These are phyloP conservation scores for Setaria viridis DNA, from an alignment of 202 grass and related monocot species.

Conservation along the genomic window DNA sequence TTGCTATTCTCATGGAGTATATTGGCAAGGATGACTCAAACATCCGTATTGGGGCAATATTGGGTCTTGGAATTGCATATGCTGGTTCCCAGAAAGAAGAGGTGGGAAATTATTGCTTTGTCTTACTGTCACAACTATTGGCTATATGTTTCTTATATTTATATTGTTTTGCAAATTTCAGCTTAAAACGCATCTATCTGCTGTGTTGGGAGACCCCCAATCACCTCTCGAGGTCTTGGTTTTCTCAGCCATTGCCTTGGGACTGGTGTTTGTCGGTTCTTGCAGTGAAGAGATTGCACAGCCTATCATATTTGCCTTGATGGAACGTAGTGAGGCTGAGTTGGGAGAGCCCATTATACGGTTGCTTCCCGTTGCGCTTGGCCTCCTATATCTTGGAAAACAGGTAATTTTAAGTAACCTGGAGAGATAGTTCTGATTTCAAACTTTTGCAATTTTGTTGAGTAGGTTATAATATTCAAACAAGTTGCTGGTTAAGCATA, in stretches of 20 bases:
- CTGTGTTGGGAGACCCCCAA: constrained; percentile 79
- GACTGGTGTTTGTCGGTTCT: constrained; percentile 94
- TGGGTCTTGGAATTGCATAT: constrained; percentile 97
- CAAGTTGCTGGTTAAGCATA: not conserved
- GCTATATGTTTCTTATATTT: constrained; percentile 28
- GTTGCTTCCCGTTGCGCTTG: constrained; percentile 88
- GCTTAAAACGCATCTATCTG: constrained; percentile 75
- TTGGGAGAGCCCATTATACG: constrained; percentile 82
- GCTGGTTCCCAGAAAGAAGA: constrained; percentile 96
- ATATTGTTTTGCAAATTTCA: constrained; percentile 53
- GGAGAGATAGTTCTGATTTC: not conserved
- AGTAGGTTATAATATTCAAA: not conserved
- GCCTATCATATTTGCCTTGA: constrained; percentile 89
- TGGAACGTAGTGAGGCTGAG: constrained; percentile 88
- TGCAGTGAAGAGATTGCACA: constrained; percentile 99
- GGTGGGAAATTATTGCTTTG: constrained; percentile 41
- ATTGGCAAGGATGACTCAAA: constrained; percentile 85
- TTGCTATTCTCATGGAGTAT: constrained; percentile 92
- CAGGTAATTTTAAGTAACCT: constrained; percentile 60
- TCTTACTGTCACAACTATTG: constrained; percentile 20
- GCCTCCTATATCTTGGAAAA: constrained; percentile 97
- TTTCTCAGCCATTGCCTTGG: constrained; percentile 85
- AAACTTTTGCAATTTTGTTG: not conserved
- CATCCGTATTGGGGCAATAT: constrained; percentile 90
- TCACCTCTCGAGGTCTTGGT: constrained; percentile 88